Percentiles rank a stretch among this genome's conserved stretches.
Evolutionary conservation across 768 basidiomycete genomes (phyloP).

Genomic region (Boletus sensibilis): DNA sequence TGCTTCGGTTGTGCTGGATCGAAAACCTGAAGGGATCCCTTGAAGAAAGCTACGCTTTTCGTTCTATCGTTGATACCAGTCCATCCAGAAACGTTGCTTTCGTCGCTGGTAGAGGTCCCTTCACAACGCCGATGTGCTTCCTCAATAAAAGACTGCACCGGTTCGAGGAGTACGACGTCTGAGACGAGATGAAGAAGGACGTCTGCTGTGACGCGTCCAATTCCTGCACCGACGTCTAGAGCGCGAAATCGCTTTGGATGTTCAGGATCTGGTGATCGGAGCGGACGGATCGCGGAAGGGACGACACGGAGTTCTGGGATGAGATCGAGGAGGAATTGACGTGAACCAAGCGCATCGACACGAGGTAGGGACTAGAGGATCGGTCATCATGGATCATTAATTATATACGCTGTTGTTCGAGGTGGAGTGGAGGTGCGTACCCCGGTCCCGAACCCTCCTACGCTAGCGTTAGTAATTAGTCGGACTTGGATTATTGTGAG

Average conservation of each 20-base stretch:
- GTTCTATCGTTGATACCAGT: constrained; percentile 59
- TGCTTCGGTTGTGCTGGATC: constrained; percentile 56
- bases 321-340: constrained; percentile 81
- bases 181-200: constrained; percentile 87
- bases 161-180: constrained; percentile 89
- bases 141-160: constrained; percentile 72
- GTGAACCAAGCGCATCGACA: constrained; percentile 86
- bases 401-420: neutral
- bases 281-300: constrained; percentile 65
- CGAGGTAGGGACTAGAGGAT: constrained; percentile 73
- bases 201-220: constrained; percentile 87
- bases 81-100: constrained; percentile 45
- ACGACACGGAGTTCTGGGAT: constrained; percentile 78
- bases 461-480: constrained; percentile 16
- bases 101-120: constrained; percentile 36
- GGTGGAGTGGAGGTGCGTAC: constrained; percentile 27
- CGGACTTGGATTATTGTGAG: neutral
- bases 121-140: constrained; percentile 55
- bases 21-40: constrained; percentile 76
- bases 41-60: constrained; percentile 78
- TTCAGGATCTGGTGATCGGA: constrained; percentile 24
- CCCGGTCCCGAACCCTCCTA: constrained; percentile 57
- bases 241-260: constrained; percentile 58
- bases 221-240: constrained; percentile 91
- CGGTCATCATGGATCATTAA: neutral